These are phyloP conservation scores for Apostasia shenzhenica DNA, from an alignment of 106 monocot species.

Conservation along the genomic window DNA sequence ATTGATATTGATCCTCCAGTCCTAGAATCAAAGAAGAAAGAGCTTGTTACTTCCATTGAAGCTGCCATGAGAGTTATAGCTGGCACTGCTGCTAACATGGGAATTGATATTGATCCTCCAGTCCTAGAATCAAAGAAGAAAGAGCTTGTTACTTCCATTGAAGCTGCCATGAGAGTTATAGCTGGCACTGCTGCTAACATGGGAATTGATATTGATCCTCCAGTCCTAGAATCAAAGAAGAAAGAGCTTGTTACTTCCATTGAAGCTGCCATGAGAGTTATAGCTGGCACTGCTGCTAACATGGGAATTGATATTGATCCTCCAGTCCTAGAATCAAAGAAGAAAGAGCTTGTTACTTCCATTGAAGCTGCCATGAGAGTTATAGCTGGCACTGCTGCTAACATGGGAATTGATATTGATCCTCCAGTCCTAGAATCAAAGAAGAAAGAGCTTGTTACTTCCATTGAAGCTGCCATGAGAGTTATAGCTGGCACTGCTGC, in stretches of 20 bases:
- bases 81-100: conserved; percentile 98
- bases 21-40: conserved; percentile 76
- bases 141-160: conserved; percentile 48
- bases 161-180: conserved; percentile 91
- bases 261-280: conserved; percentile 90
- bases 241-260: conserved; percentile 64
- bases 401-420: conserved; percentile 94
- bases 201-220: conserved; percentile 95
- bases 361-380: conserved; percentile 93
- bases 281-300: conserved; percentile 95
- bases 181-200: conserved; percentile 97
- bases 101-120: conserved; percentile 89
- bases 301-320: conserved; percentile 98
- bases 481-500: conserved; percentile 95
- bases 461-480: conserved; percentile 86
- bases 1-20: conserved; percentile 89
- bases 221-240: conserved; percentile 69
- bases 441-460: conserved; percentile 67
- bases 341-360: conserved; percentile 61
- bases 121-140: conserved; percentile 77
- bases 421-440: conserved; percentile 79
- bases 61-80: conserved; percentile 94
- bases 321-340: conserved; percentile 68
- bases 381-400: conserved; percentile 94
- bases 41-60: conserved; percentile 53